phyloP scores from a whole-genome alignment of 2,329 filamentous ascomycete species.

The Colletotrichum trifolii region DNA sequence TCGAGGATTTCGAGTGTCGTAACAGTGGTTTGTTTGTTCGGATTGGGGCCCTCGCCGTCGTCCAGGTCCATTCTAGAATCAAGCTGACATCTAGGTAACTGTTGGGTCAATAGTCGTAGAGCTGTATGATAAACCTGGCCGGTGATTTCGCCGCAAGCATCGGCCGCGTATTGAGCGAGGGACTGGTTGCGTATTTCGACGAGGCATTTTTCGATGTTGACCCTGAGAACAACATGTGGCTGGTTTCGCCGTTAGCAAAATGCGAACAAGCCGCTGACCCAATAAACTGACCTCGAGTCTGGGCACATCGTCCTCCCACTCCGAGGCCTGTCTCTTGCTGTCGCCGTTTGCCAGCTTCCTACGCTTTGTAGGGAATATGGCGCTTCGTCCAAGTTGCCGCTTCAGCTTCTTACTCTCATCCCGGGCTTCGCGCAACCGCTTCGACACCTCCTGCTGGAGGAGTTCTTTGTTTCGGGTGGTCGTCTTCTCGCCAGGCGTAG shows the following conservation, averaged over 20 bases:
- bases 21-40: constrained; percentile 49
- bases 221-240: constrained; percentile 77
- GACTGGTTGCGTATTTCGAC: constrained; percentile 85
- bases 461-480: constrained; percentile 72
- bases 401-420: constrained; percentile 64
- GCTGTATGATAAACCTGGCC: constrained; percentile 82
- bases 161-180: constrained; percentile 77
- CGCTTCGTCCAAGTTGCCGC: constrained; percentile 59
- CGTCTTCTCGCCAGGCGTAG: constrained; percentile 52
- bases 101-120: constrained; percentile 76
- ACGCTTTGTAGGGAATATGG: constrained; percentile 58
- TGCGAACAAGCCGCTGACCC: not conserved
- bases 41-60: constrained; percentile 42
- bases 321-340: constrained; percentile 47
- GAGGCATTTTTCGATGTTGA: constrained; percentile 87
- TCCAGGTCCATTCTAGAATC: constrained; percentile 62
- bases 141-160: constrained; percentile 78
- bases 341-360: constrained; percentile 65
- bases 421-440: constrained; percentile 64
- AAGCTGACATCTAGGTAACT: constrained; percentile 74
- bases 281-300: constrained; percentile 63
- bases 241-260: constrained; percentile 52
- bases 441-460: constrained; percentile 66
- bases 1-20: constrained; percentile 68
- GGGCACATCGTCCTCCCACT: constrained; percentile 53